Conservation (phyloP, 2,329 filamentous ascomycete genomes). For the Diaporthe sp. region DNA sequence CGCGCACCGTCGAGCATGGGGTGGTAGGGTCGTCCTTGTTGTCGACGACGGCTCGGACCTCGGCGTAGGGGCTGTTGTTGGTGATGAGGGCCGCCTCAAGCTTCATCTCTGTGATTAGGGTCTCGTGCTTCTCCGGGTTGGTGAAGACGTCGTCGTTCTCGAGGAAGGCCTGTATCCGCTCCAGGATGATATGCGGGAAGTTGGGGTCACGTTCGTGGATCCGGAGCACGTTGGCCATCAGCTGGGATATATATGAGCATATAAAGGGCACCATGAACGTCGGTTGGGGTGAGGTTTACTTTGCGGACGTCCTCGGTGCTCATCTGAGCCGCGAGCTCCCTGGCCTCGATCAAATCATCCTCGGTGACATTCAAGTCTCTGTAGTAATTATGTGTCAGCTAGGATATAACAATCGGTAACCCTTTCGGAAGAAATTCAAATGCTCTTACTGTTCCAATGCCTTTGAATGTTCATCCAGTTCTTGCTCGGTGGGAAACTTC, state of each 20-base stretch:
- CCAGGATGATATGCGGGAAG: slow-evolving; percentile 58
- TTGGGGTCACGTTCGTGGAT: slow-evolving; percentile 63
- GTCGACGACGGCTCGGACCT: slow-evolving; percentile 69
- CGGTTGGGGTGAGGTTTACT: background rate
- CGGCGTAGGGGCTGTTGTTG: slow-evolving; percentile 70
- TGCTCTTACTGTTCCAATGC: slow-evolving; percentile 9
- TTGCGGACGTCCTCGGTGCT: slow-evolving; percentile 22
- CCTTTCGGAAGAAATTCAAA: background rate
- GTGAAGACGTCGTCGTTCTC: slow-evolving; percentile 60
- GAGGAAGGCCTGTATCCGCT: slow-evolving; percentile 58
- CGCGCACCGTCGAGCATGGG: slow-evolving; percentile 68
- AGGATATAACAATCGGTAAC: background rate
- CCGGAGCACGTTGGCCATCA: slow-evolving; percentile 22
- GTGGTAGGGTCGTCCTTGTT: slow-evolving; percentile 66
- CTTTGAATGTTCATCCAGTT: slow-evolving; percentile 3
- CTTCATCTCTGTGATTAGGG: slow-evolving; percentile 68
- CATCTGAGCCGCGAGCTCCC: slow-evolving; percentile 24
- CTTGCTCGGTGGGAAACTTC: slow-evolving; percentile 14
- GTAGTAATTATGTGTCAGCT: background rate
- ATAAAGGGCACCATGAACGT: background rate
- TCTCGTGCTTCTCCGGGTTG: slow-evolving; percentile 61
- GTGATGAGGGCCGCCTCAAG: slow-evolving; percentile 68
- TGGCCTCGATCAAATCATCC: slow-evolving; percentile 17
- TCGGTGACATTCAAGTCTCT: slow-evolving; percentile 23
- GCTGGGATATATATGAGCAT: background rate